Evolutionary conservation across 352 stramenopile species (phyloP), one percentile per base, ranked within the genome.

Genomic region (Globisporangium takayamanum): DNA sequence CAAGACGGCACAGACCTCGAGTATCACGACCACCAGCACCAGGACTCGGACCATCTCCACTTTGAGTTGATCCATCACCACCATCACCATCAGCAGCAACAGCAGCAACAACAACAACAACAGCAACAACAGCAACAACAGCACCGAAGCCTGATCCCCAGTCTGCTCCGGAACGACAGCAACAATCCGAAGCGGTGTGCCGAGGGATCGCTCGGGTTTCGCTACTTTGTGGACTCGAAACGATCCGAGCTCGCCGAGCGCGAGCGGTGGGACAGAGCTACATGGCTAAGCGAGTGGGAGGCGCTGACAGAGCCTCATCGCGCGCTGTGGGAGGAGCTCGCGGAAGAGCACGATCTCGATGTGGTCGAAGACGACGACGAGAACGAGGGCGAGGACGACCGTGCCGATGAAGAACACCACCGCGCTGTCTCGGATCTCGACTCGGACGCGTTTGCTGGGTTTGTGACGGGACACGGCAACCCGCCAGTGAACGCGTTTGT

Each of bases 311-410:
- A 63, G 14, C 48, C 59, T 0, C 66, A 76, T 36, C 65, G 63
- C 6, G 49, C 48, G 14, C 46, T 73, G 26, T 76, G 69, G 69
- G 66, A 76, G 55, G 62, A 73, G 26, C 62, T 72, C 20, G 69
- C 68, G 0, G 46, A 44, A 37, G 49, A 63, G 45, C 51, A 67
- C 11, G 50, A 44, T 11, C 41, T 58, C 12, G 56, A 56, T 55
- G 44, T 41, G n/a, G 36, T 67, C n/a, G 33, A 55, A 5, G 33
- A 47, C 49, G 57, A 53, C 5, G 41, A 14, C 18, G 49, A 37
- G 8, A 4, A 44, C 6, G 49, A 44, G 10, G 11, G 47, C 33
- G 33, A 3, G n/a, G 26, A 37, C 47, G 14, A 36, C 22, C 7
- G 25, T 37, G 26, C 7, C n/a, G 53, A 66, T 11, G 28, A 59